Percentiles rank a stretch among this genome's conserved stretches.
Conservation (phyloP, 2,329 filamentous ascomycete species). For the Ilyonectria mors-panacis region DNA sequence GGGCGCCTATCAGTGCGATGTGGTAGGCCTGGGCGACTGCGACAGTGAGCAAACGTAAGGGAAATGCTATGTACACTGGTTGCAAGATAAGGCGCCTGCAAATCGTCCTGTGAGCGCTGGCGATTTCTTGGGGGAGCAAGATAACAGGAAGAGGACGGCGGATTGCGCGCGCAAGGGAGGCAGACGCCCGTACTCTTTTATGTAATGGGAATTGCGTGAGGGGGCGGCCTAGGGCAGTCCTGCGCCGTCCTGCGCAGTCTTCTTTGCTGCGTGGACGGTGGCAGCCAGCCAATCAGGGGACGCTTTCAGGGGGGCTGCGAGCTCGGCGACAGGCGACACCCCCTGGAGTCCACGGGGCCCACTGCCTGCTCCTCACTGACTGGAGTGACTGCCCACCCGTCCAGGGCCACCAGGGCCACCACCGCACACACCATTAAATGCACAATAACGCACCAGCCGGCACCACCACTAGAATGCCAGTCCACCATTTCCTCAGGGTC, state of each 20-base stretch:
- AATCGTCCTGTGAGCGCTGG: conserved; percentile 43
- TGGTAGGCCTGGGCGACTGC: conserved; percentile 43
- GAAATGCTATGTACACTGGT: conserved; percentile 42
- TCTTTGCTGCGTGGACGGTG: conserved; percentile 38
- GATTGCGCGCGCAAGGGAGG: conserved; percentile 44
- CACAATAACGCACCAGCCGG: conserved; percentile 3
- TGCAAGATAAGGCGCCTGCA: conserved; percentile 52
- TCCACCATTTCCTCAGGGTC: conserved; percentile 5
- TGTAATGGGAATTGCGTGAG: conserved; percentile 57
- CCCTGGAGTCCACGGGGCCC: conserved; percentile 13
- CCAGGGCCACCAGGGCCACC: conserved; percentile 2
- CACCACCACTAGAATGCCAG: conserved; percentile 16
- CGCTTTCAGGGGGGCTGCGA: conserved; percentile 16
- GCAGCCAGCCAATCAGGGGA: conserved; percentile 38
- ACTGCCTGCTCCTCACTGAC: conserved; percentile 10
- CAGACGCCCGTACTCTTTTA: conserved; percentile 55
- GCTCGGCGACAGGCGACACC: conserved; percentile 29
- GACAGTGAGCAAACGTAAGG: conserved; percentile 47
- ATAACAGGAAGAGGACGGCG: conserved; percentile 48
- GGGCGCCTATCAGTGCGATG: conserved; percentile 48
- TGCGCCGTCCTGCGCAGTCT: conserved; percentile 26
- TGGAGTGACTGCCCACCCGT: conserved; percentile 2
- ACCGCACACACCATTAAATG: conserved; percentile 6
- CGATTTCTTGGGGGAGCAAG: conserved; percentile 48
- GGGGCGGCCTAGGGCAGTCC: conserved; percentile 44